A percentile compares a stretch with the other conserved stretches of the same genome.
Evolutionary conservation across 2,329 filamentous ascomycete genomes (phyloP).

Genomic region (Aplosporella prunicola): DNA sequence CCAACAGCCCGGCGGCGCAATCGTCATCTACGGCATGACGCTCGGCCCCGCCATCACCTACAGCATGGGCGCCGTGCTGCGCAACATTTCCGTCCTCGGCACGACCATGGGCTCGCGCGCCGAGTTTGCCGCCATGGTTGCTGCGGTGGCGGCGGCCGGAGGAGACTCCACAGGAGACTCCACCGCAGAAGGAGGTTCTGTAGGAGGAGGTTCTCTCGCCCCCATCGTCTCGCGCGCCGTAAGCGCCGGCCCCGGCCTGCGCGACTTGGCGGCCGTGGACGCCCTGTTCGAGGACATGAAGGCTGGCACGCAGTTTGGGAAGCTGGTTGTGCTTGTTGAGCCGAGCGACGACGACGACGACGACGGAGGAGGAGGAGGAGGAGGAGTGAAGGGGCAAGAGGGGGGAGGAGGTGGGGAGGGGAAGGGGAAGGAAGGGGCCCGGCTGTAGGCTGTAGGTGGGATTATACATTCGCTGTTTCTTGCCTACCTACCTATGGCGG

Average conservation of each 20-base stretch:
- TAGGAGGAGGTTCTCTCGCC: too few relatives aligned
- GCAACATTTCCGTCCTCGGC: conserved; percentile 78
- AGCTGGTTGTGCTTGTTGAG: conserved; percentile 76
- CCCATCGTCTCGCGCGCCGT: conserved; percentile 70
- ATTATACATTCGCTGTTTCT: too few relatives aligned
- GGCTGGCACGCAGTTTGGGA: conserved; percentile 78
- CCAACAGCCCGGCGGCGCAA: conserved; percentile 65
- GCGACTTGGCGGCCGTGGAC: conserved; percentile 71
- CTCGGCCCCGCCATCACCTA: conserved; percentile 76
- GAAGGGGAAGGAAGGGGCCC: too few relatives aligned
- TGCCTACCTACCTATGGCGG: too few relatives aligned
- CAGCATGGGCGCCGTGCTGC: conserved; percentile 71
- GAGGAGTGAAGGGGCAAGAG: not conserved
- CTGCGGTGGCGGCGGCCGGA: conserved; percentile 65
- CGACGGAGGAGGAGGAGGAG: too few relatives aligned
- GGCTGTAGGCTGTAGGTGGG: too few relatives aligned
- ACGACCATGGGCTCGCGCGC: conserved; percentile 83
- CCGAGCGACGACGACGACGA: too few relatives aligned
- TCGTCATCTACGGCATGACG: conserved; percentile 88
- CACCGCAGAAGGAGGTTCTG: too few relatives aligned
- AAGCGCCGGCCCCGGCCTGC: conserved; percentile 62
- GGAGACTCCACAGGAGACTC: too few relatives aligned
- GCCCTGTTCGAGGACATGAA: conserved; percentile 82
- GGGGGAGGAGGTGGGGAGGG: too few relatives aligned
- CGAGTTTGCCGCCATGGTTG: conserved; percentile 87